Evolutionary conservation across 306 rosid species (phyloP).

Genomic region (Calophaca sinica): DNA sequence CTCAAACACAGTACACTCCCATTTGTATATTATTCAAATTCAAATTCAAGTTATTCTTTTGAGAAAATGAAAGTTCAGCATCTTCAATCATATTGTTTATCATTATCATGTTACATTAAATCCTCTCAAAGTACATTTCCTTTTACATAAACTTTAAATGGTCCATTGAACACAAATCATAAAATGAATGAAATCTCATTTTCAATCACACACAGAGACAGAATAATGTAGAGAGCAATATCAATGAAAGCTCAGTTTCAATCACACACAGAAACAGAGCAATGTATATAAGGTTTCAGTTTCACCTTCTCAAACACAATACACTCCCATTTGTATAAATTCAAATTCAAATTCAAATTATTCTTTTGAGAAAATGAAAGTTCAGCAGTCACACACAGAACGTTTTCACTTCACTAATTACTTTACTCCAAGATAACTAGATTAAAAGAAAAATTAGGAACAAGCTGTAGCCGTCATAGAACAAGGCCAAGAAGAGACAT

Average conservation of each 20-base stretch:
- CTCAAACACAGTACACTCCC: not conserved
- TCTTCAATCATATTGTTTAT: constrained; percentile 6
- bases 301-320: constrained; percentile 1
- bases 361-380: not conserved
- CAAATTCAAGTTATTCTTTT: not conserved
- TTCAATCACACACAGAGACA: constrained; percentile 14
- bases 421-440: not conserved
- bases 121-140: constrained; percentile 8
- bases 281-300: not conserved
- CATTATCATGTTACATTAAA: constrained; percentile 9
- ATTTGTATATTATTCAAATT: not conserved
- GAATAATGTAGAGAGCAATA: not conserved
- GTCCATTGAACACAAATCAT: constrained; percentile 8
- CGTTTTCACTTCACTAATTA: not conserved
- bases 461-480: not conserved
- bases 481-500: too few relatives aligned
- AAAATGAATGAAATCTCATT: constrained; percentile 1
- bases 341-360: not conserved
- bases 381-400: not conserved
- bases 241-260: too few relatives aligned
- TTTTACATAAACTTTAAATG: not conserved
- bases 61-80: constrained; percentile 7
- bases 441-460: constrained; percentile 11
- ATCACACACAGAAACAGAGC: constrained; percentile 3
- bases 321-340: not conserved